A percentile compares a stretch with the other conserved stretches of the same genome.
Conservation (phyloP, 2,329 filamentous ascomycete species). For the Piedraia hortae region DNA sequence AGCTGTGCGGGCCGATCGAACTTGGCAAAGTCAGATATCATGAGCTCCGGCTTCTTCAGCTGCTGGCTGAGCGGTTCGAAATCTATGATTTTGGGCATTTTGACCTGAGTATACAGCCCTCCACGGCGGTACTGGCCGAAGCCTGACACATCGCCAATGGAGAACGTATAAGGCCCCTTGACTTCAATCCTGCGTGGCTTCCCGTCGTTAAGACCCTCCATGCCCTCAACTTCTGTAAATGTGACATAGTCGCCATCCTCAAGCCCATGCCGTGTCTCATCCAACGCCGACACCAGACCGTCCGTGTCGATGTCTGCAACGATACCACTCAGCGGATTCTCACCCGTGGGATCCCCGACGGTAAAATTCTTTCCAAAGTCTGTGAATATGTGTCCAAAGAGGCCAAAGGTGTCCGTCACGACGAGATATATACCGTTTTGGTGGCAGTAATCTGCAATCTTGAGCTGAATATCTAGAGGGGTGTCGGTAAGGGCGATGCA, state of each 20-base stretch:
- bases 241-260: constrained; percentile 94
- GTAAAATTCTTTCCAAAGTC: constrained; percentile 92
- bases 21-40: constrained; percentile 91
- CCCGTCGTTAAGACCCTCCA: constrained; percentile 62
- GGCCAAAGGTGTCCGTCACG: constrained; percentile 64
- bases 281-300: constrained; percentile 70
- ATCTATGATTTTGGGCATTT: constrained; percentile 84
- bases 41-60: constrained; percentile 61
- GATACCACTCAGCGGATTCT: constrained; percentile 66
- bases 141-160: constrained; percentile 73
- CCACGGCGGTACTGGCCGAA: constrained; percentile 70
- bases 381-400: constrained; percentile 90
- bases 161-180: constrained; percentile 88
- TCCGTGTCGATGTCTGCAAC: constrained; percentile 72
- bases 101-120: constrained; percentile 82
- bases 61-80: constrained; percentile 61
- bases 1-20: constrained; percentile 85
- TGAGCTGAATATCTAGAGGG: constrained; percentile 50
- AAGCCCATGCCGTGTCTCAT: constrained; percentile 81
- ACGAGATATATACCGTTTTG: constrained; percentile 77
- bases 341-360: constrained; percentile 67
- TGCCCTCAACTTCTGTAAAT: constrained; percentile 75
- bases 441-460: constrained; percentile 81
- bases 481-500: constrained; percentile 75
- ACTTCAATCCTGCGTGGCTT: constrained; percentile 77